A percentile compares a stretch with the other conserved stretches of the same genome.
Conservation (phyloP, 495 filamentous ascomycete species). For the Podospora appendiculata region DNA sequence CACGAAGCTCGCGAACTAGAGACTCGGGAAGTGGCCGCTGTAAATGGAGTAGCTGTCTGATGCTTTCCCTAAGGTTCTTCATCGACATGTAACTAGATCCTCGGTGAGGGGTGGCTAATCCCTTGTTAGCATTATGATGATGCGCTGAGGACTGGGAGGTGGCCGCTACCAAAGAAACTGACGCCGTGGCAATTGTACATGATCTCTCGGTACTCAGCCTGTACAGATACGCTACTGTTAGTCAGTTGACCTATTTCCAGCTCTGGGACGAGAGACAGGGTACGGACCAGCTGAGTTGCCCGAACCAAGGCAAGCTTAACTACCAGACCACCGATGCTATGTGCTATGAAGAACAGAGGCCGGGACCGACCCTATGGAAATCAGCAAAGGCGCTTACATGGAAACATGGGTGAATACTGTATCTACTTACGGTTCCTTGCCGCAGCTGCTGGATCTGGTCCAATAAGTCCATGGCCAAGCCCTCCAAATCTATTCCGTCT, state of each 20-base stretch:
- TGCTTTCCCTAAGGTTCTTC: constrained; percentile 45
- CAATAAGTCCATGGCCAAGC: constrained; percentile 42
- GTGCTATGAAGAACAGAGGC: constrained; percentile 57
- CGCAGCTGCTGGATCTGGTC: constrained; percentile 35
- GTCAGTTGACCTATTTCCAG: too few species aligned
- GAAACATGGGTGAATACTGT: background rate
- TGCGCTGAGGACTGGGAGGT: background rate
- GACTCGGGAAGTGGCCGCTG: constrained; percentile 43
- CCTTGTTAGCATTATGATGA: too few species aligned
- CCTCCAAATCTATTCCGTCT: constrained; percentile 41
- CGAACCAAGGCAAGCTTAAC: constrained; percentile 49
- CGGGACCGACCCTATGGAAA: constrained; percentile 21
- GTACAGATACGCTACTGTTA: too few species aligned
- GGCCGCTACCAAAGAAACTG: constrained; percentile 46
- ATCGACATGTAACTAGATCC: constrained; percentile 60
- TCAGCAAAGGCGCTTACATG: background rate
- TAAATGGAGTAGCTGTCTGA: constrained; percentile 47
- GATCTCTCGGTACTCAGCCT: constrained; percentile 27
- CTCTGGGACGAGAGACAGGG: too few species aligned
- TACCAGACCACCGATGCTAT: constrained; percentile 58
- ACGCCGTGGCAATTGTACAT: constrained; percentile 53
- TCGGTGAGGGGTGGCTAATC: constrained; percentile 49
- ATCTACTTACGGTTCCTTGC: constrained; percentile 18
- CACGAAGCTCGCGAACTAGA: constrained; percentile 40
- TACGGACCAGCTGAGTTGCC: constrained; percentile 28